Evolutionary conservation across 1,284 basidiomycete genomes (phyloP).

Genomic region (Leccinum griseonigrum): DNA sequence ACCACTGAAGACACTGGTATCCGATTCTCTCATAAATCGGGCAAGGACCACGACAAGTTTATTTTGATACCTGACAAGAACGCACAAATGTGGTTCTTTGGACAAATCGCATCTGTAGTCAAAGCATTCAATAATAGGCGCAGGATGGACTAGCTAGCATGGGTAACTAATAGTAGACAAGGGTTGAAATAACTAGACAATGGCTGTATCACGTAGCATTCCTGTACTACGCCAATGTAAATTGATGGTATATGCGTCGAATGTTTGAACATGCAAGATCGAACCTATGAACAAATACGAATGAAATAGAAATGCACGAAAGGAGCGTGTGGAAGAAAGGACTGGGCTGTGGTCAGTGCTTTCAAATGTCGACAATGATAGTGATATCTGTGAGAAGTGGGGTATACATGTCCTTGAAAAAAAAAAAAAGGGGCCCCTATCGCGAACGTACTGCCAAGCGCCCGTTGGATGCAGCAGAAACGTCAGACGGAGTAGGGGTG

Average conservation of each 20-base stretch:
- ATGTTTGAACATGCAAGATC: conserved; percentile 20
- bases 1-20: conserved; percentile 89
- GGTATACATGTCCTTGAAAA: conserved; percentile 33
- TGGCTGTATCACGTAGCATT: conserved; percentile 23
- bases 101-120: conserved; percentile 68
- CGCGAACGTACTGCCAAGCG: conserved; percentile 25
- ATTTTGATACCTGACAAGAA: conserved; percentile 72
- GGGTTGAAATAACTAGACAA: conserved; percentile 11
- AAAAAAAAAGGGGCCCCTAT: conserved; percentile 11
- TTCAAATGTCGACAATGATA: conserved; percentile 22
- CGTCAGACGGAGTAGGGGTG: conserved; percentile 41
- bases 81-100: conserved; percentile 77
- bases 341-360: conserved; percentile 6
- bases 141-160: conserved; percentile 55
- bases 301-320: conserved; percentile 16
- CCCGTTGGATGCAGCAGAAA: conserved; percentile 33
- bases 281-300: conserved; percentile 27
- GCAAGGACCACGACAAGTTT: conserved; percentile 71
- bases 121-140: conserved; percentile 69
- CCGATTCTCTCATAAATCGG: conserved; percentile 76
- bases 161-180: conserved; percentile 16
- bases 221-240: conserved; percentile 19
- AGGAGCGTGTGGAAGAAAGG: conserved; percentile 21
- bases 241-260: conserved; percentile 28
- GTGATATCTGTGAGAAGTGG: conserved; percentile 15